These are phyloP conservation scores for Mrakia blollopis DNA, from an alignment of 768 basidiomycete species.

Conservation along the genomic window DNA sequence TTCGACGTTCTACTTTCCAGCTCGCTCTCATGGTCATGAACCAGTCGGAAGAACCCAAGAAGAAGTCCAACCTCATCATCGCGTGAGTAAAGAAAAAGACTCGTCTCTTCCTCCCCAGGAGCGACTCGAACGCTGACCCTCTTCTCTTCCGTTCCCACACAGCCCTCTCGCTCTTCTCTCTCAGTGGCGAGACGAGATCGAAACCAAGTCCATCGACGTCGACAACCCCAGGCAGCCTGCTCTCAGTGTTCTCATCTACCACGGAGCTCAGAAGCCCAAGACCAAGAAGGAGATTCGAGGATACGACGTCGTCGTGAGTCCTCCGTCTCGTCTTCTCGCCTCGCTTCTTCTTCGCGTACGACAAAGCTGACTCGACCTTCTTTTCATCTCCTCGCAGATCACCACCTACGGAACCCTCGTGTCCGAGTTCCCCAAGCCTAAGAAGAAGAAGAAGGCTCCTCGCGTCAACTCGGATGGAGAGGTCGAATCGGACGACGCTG, in stretches of 20 bases:
- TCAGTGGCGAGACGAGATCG: constrained; percentile 66
- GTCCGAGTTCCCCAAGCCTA: constrained; percentile 37
- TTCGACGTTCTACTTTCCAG: constrained; percentile 36
- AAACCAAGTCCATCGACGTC: constrained; percentile 53
- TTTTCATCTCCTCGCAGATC: constrained; percentile 41
- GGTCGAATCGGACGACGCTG: not conserved
- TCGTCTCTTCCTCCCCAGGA: not conserved
- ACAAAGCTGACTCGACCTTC: not conserved
- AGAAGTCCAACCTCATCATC: constrained; percentile 64
- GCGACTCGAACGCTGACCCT: not conserved
- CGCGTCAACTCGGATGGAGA: not conserved
- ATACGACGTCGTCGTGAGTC: constrained; percentile 50
- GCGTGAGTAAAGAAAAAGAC: no score
- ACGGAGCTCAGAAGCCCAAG: constrained; percentile 55
- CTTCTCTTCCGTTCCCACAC: not conserved
- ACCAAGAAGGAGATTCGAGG: constrained; percentile 52
- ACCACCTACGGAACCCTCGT: constrained; percentile 63
- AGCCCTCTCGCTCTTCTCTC: constrained; percentile 54
- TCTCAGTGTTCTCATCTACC: constrained; percentile 55
- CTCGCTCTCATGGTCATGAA: constrained; percentile 68
- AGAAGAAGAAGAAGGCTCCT: constrained; percentile 48
- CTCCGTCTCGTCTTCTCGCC: not conserved
- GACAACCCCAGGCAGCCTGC: not conserved
- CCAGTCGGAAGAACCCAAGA: constrained; percentile 49
- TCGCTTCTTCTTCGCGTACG: no score